phyloP scores from a whole-genome alignment of 1,139 yeast species.

The Hyphopichia pseudoburtonii region DNA sequence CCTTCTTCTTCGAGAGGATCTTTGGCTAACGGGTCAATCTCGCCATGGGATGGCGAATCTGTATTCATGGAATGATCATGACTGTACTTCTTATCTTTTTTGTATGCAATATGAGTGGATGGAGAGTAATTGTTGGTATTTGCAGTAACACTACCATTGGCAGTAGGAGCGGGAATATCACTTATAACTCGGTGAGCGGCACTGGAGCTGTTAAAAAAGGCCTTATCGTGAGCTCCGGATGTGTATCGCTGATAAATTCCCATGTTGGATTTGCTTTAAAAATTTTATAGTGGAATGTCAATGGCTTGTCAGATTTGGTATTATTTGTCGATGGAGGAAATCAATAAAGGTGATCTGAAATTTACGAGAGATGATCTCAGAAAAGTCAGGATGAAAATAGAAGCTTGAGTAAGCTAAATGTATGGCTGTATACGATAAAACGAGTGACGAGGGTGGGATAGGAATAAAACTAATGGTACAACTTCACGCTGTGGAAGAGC shows the following conservation, averaged over 20 bases:
- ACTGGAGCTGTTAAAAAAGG: constrained; percentile 13
- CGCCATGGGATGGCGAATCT: background rate
- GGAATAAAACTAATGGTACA: too few relatives aligned
- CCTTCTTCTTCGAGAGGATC: background rate
- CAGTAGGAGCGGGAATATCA: constrained; percentile 3
- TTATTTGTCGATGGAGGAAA: too few relatives aligned
- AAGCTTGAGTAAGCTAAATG: too few relatives aligned
- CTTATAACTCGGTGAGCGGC: background rate
- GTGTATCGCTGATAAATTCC: constrained; percentile 39
- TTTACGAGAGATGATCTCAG: too few relatives aligned
- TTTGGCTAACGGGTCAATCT: background rate
- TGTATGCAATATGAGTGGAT: constrained; percentile 1
- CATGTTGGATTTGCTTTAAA: constrained; percentile 11
- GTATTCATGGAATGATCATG: constrained; percentile 1
- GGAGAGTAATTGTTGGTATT: constrained; percentile 1
- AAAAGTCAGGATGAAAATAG: too few relatives aligned
- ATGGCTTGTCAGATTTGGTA: too few relatives aligned
- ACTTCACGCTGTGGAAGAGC: too few relatives aligned
- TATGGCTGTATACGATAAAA: background rate
- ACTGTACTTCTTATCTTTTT: background rate
- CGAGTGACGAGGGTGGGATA: constrained; percentile 1
- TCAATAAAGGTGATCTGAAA: too few relatives aligned
- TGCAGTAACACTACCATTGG: constrained; percentile 1
- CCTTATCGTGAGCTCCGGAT: constrained; percentile 37
- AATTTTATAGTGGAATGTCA: too few relatives aligned